These are phyloP conservation scores for Schizopora paradoxa DNA, from an alignment of 1,284 basidiomycete genomes.

Conservation along the genomic window DNA sequence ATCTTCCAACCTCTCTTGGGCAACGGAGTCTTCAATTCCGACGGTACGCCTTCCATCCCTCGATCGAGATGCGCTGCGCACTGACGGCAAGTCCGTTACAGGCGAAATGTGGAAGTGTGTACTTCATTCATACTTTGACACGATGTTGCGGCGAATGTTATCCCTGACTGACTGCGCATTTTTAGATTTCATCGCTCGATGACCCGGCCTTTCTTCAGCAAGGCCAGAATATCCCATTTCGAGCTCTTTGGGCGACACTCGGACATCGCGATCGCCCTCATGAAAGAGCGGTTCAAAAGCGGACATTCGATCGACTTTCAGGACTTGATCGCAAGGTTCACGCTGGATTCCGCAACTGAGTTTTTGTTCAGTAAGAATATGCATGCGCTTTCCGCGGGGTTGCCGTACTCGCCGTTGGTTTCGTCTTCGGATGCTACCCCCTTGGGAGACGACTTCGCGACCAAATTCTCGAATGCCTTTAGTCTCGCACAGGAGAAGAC, in stretches of 20 bases:
- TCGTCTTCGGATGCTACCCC: background rate
- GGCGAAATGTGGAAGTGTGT: conserved; percentile 36
- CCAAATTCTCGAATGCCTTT: conserved; percentile 12
- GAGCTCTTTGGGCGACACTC: conserved; percentile 25
- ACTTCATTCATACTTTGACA: no score
- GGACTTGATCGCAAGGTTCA: conserved; percentile 33
- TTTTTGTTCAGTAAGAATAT: conserved; percentile 35
- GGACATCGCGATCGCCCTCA: conserved; percentile 24
- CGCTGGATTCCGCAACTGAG: conserved; percentile 35
- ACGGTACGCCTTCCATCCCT: no score
- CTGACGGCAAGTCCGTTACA: no score
- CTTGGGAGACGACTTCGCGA: conserved; percentile 21
- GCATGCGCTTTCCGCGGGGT: conserved; percentile 27
- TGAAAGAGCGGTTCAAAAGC: conserved; percentile 33
- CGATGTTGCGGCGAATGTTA: background rate
- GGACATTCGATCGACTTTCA: conserved; percentile 48
- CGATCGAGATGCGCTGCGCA: no score
- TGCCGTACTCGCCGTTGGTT: conserved; percentile 28
- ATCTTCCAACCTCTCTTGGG: conserved; percentile 35
- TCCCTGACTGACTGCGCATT: background rate
- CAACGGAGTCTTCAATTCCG: conserved; percentile 56
- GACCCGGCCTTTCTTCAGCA: conserved; percentile 26
- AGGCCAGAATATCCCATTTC: conserved; percentile 24
- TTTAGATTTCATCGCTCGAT: conserved; percentile 24
- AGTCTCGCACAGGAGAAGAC: conserved; percentile 34